Evolutionary conservation across 1,284 basidiomycete species (phyloP), one percentile per base, ranked within the genome.

Genomic region (Rhodotorula sp.): DNA sequence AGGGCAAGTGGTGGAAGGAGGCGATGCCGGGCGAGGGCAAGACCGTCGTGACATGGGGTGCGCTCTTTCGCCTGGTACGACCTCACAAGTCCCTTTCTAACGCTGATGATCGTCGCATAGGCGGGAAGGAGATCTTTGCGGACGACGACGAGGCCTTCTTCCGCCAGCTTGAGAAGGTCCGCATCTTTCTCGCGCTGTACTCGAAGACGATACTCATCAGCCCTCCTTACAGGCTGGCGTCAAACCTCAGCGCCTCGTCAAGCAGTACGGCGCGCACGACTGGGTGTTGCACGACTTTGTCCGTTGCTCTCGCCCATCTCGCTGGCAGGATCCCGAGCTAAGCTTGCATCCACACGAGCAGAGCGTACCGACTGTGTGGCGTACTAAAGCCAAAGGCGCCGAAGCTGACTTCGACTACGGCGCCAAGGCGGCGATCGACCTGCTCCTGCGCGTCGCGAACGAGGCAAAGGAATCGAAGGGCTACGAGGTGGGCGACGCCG

Each of bases 1-100:
- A 71, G 45, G 46, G 49, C 23, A 23, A n/a, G 13, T 74, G 72
- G 72, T 61, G 60, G 60, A 64, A 58, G 49, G 67, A 71, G 56
- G 72, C 72, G 2, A 69, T 65, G 53, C 72, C 72, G 16, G 66
- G 63, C 10, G 48, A 55, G 1, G 72, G 69, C 13, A 68, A 62
- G 53, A 74, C 72, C 10, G n/a, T 71, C 23, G 66, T 74, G 17
- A 25, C 59, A 12, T 74, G 72, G 72, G 72, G 72, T 72, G 48
- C n/a, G 67, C 44, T 8, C 9, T 9, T 7, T 21, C 0, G 4
- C 21, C 4, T 12, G 25, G 17, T 23, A n/a, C 10, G 34, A 3
- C 19, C n/a, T 14, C 16, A 0, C 9, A 1, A 17, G 0, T 25
- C 12, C 4, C n/a, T 1, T 25, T 16, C 7, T 2, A 4, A 4